Evolutionary conservation across 768 basidiomycete species (phyloP), one percentile per base, ranked within the genome.

Genomic region (Leccinum subgranulosum): DNA sequence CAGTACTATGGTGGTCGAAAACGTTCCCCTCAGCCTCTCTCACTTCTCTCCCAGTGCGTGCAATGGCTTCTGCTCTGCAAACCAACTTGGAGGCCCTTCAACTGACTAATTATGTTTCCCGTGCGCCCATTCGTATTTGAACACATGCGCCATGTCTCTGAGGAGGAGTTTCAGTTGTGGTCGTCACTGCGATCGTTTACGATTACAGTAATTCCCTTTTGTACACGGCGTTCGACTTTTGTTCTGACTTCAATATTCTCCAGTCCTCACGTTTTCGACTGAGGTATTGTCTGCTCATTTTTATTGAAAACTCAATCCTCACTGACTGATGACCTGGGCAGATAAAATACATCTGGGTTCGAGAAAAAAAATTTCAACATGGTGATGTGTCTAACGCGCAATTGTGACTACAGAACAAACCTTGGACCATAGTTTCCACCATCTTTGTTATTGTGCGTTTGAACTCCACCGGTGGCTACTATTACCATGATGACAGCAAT

Each of bases 301-400:
- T 34, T 15, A 34, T 34, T 34, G 6, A 12, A 31, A 11, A 31
- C 33, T 15, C 11, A 14, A 34, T 1, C 33, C 14, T 34, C 33
- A 34, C 33, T 34, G 6, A 34, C 14, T 14, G 1, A 14, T 34
- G 14, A 34, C 14, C 14, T 34, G 33, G 12, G 14, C 33, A 34
- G 33, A 14, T 34, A 28, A 29, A 60, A 51, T 50, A 57, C 14
- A 8, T 64, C 19, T 64, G 63, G 63, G 63, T 64, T 3, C 4
- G 33, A 14, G 33, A 5, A 34, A 12, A 34, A 14, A 6, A 27
- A n/a, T 8, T 17, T 14, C 14, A 19, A 21, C 12, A 5, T 8
- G 7, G 34, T 5, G 1, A 4, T 8, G 21, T 49, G 28, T 33
- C 34, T 59, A 34, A 63, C 15, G 6, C 15, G 34, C 15, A 6